Evolutionary conservation across 148 eudicot species (phyloP), one percentile per base, ranked within the genome.

Genomic region (Gaultheria prostrata): DNA sequence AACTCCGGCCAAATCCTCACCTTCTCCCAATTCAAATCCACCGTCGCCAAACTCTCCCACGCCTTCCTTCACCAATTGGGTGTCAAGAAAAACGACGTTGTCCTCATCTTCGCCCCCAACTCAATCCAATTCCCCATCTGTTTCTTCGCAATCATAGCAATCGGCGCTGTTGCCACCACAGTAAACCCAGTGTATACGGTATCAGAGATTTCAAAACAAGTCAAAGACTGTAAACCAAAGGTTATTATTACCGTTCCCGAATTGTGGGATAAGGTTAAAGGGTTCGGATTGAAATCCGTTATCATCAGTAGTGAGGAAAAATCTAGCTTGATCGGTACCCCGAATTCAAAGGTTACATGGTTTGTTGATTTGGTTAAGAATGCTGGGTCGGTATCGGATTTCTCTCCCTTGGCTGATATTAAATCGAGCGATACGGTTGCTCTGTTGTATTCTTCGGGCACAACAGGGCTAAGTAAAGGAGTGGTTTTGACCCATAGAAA

Each of bases 401-500:
- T 30, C 57, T 85, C 85, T 32, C 88, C 90, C 32, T 48, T 18
- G 26, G 84, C 81, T 69, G 24, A 74, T 12, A 82, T 92, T 9
- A 86, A 86, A 28, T 88, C 91, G 35, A 80, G 46, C 50, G 98
- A 94, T 43, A 88, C 92, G 48, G 93, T 90, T 45, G 93, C 91
- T 3, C 83, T 92, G 81, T 28, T 94, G 82, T 94, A 94, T 79
- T 94, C 98, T 6, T 94, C 98, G n/a, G 98, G 98, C 0, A 94
- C 98, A 1, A 94, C 98, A 9, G 95, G 98, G 65, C 61, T 76
- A 1, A 94, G 95, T 63, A 94, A 94, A 76, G 98, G 97, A n/a
- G 97, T 92, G 82, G 54, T 93, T 0, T 79, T 95, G 74, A 93
- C 87, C 72, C 98, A 95, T 59, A 50, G 88, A 81, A 95, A 93